Evolutionary conservation across 495 filamentous ascomycete genomes (phyloP).

Genomic region (Aspergillus kassunensis): DNA sequence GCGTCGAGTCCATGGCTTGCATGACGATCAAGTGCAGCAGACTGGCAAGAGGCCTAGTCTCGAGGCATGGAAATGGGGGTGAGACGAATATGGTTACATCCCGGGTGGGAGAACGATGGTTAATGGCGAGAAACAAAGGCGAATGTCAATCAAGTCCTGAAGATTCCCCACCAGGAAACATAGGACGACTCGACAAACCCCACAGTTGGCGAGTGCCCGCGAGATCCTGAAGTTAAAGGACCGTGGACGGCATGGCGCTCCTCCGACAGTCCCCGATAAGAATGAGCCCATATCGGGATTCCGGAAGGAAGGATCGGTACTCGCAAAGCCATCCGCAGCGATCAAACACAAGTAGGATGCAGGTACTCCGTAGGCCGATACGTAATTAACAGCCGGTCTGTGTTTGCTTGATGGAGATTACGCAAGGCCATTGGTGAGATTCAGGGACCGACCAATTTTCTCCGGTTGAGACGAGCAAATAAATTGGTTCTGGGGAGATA

Average conservation of each 20-base stretch:
- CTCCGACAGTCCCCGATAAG: background rate
- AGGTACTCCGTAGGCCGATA: too few relatives aligned
- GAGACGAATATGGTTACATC: background rate
- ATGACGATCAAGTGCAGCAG: constrained; percentile 1
- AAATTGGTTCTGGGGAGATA: constrained; percentile 2
- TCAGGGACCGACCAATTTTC: background rate
- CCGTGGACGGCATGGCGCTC: background rate
- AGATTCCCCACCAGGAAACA: background rate
- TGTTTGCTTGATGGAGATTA: background rate
- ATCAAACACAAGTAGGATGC: too few relatives aligned
- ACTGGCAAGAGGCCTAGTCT: background rate
- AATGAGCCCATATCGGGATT: background rate
- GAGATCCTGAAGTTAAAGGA: background rate
- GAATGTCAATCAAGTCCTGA: background rate
- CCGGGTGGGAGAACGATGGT: background rate
- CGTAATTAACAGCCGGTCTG: too few relatives aligned
- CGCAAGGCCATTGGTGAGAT: background rate
- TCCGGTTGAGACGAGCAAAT: constrained; percentile 1
- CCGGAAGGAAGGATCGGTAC: background rate
- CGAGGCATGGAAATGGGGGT: background rate
- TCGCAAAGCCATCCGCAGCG: too few relatives aligned
- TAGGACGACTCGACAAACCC: background rate
- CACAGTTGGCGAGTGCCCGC: background rate
- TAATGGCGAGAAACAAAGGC: background rate
- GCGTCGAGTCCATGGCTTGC: background rate